Evolutionary conservation across 371 early-diverging fungal species (phyloP).

Genomic region (Sporodiniella umbellata): DNA sequence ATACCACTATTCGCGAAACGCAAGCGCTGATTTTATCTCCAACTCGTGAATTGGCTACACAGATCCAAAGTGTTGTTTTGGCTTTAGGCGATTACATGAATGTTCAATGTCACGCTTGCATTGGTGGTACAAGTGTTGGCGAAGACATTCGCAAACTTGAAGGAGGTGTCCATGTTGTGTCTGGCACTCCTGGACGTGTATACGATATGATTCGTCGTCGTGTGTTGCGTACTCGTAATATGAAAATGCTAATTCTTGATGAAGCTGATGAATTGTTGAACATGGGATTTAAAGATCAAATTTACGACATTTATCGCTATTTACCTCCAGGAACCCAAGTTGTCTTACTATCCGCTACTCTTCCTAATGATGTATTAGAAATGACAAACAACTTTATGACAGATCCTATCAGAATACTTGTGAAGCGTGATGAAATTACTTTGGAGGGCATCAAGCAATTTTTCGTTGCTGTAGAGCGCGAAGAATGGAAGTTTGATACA

Average conservation of each 20-base stretch:
- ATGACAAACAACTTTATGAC: constrained; percentile 97
- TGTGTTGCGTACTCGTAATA: constrained; percentile 79
- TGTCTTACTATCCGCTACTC: constrained; percentile 97
- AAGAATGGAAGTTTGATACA: constrained; percentile 96
- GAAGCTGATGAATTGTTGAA: constrained; percentile 99
- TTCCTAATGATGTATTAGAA: constrained; percentile 97
- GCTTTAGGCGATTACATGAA: constrained; percentile 95
- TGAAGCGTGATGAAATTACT: constrained; percentile 99
- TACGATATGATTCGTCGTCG: constrained; percentile 97
- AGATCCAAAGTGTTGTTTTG: constrained; percentile 92
- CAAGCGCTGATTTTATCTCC: constrained; percentile 98
- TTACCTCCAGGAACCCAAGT: constrained; percentile 96
- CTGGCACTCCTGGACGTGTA: constrained; percentile 99
- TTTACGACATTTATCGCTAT: constrained; percentile 95
- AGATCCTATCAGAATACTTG: constrained; percentile 97
- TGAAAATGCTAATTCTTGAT: constrained; percentile 98
- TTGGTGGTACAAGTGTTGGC: constrained; percentile 93
- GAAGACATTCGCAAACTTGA: constrained; percentile 92
- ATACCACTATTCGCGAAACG: constrained; percentile 76
- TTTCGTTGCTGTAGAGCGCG: constrained; percentile 96
- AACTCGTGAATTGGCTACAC: constrained; percentile 99
- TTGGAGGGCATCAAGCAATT: constrained; percentile 99
- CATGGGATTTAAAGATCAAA: constrained; percentile 98
- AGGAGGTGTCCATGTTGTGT: constrained; percentile 92
- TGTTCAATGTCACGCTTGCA: constrained; percentile 92